phyloP scores from a whole-genome alignment of 2,329 filamentous ascomycete genomes.

The Teratosphaeria pseudoeucalypti region DNA sequence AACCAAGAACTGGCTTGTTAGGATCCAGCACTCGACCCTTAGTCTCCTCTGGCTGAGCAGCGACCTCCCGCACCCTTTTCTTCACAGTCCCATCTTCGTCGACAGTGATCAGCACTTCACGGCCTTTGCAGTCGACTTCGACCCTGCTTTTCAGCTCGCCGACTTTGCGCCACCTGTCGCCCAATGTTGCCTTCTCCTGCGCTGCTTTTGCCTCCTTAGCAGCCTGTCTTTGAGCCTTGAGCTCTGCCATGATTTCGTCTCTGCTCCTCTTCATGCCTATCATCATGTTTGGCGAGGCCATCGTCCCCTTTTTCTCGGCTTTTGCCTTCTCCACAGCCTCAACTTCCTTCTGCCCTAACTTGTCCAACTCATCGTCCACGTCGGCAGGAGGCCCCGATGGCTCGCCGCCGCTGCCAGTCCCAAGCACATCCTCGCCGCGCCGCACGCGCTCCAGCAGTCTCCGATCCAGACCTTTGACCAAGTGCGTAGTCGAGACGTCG shows the following conservation, averaged over 20 bases:
- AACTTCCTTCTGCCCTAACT: constrained; percentile 56
- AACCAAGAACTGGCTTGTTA: constrained; percentile 23
- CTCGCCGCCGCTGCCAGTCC: constrained; percentile 29
- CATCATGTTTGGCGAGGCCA: constrained; percentile 30
- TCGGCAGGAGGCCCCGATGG: constrained; percentile 17
- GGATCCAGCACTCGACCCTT: constrained; percentile 18
- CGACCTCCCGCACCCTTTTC: constrained; percentile 48
- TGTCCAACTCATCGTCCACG: constrained; percentile 39
- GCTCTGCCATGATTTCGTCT: constrained; percentile 49
- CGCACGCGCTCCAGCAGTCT: constrained; percentile 61
- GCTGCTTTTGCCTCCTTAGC: constrained; percentile 29
- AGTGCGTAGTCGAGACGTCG: constrained; percentile 67
- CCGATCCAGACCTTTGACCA: constrained; percentile 87
- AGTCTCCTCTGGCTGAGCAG: constrained; percentile 22
- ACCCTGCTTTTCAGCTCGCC: constrained; percentile 44
- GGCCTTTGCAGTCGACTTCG: constrained; percentile 44
- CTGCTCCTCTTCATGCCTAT: constrained; percentile 44
- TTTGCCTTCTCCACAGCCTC: constrained; percentile 54
- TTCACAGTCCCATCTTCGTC: constrained; percentile 52
- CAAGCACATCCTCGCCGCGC: constrained; percentile 51
- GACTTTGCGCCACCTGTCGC: constrained; percentile 20
- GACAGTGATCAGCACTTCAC: constrained; percentile 49
- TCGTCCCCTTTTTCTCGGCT: constrained; percentile 41
- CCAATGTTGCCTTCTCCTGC: constrained; percentile 32
- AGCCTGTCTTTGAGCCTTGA: constrained; percentile 45